Evolutionary conservation across 2,329 filamentous ascomycete species (phyloP), one percentile per base, ranked within the genome.

Genomic region (Botrytis elliptica): DNA sequence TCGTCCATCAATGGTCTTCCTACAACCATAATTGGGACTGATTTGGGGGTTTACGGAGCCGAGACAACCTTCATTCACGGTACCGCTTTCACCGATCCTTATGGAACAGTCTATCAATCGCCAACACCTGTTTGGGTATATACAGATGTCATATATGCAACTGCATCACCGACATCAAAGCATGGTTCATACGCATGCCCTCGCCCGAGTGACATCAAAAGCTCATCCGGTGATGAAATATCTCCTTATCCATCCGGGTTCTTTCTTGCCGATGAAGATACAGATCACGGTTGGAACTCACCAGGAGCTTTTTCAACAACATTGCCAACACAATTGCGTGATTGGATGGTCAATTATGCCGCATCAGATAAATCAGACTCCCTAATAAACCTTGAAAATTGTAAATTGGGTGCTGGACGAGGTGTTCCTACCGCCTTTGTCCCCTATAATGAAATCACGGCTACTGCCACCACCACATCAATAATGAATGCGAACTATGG

Each of bases 1-100:
- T 59, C 46, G 22, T 67, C 60, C 29, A 36, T 72, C 7, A 29
- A 49, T 57, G 49, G 49, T 20, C 69, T 76, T 36, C 75, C 74
- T 40, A 59, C 70, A n/a, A 72, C 46, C 12, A 73, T 75, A 36
- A 72, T 76, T 29, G 72, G 70, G n/a, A 25, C 25, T 18, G 49
- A 18, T 20, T 20, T 68, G 36, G 74, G 59, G 22, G 49, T 49
- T 12, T 76, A 76, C 55, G 40, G 38, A 38, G 68, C 67, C 25
- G 42, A 67, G 38, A 75, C 70, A 38, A 72, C 65, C 9, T 52
- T 76, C 20, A 63, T 74, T 22, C 55, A 38, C n/a, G 75, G 74
- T 36, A 76, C 74, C 9, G 73, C 67, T n/a, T 74, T 73, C n/a
- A 76, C 74, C 10, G 75, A 76, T 69, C 74, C 74, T 5, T 76